Base-by-base conservation (phyloP, 192 early-diverging fungal genomes). In the Geranomyces variabilis region DNA sequence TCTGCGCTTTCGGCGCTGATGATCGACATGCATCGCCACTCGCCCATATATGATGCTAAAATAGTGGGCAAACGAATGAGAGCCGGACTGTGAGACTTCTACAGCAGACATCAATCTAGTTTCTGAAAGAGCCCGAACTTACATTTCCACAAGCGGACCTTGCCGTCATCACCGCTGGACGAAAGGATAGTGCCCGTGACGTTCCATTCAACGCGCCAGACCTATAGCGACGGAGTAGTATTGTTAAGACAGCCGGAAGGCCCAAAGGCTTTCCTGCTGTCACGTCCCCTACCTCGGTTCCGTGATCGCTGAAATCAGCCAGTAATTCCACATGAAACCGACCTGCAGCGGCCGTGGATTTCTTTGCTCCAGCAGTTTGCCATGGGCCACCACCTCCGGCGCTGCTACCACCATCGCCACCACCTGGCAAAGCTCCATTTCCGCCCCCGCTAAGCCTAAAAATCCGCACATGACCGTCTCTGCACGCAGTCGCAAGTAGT, bases 141-240 rank as follows among this genome's bases (percentile, higher is more conserved):
- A 81, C 89, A 84, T 66, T 90, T 92, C 93, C 93, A 95, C 36
- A 95, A 71, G 0, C 91, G 81, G 26, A 95, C 84, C 70, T 81
- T 91, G 24, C 93, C 92, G 74, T 94, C 93, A 64, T 92, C 90
- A 6, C 93, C 93, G 59, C 90, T 89, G 8, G 88, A 90, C 10
- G 88, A 86, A 9, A 94, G 75, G 41, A 92, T 88, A 0, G 92
- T 94, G 1, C 93, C 93, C 3, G 89, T 92, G 10, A 94, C 75
- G 75, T 95, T 95, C 93, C 93, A 95, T 59, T 90, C 86, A 0
- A 93, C 92, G 15, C 89, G 71, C 93, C 93, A 94, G 1, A 93
- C 88, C 85, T 90, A 60, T n/a, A n/a, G n/a, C n/a, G n/a, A n/a
- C 46, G 56, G 12, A 12, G 31, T 73, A 70, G 22, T 1, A 41